Evolutionary conservation across 2,329 filamentous ascomycete genomes (phyloP).

Genomic region (Tolypocladium album): DNA sequence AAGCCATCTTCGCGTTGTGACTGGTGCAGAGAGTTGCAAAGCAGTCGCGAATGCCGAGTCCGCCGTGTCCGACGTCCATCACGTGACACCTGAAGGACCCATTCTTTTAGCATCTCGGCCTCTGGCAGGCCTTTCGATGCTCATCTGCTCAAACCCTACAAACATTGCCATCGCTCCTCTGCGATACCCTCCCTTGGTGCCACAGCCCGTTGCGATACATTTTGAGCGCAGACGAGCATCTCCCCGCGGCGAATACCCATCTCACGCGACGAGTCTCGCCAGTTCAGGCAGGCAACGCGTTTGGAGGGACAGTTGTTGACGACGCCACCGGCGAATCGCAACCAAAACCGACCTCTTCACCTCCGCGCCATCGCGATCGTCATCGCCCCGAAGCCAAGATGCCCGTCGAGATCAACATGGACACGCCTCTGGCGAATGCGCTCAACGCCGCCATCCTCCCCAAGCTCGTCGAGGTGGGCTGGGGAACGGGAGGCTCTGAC

Average conservation of each 20-base stretch:
- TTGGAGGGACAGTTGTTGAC: conserved; percentile 1
- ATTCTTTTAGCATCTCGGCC: not conserved
- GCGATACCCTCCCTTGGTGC: not conserved
- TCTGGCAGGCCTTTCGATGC: not conserved
- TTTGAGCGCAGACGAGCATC: not conserved
- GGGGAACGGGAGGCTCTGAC: conserved; percentile 68
- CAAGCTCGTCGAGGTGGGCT: conserved; percentile 87
- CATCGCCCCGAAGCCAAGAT: conserved; percentile 36
- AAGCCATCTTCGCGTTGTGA: not conserved
- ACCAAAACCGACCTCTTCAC: not conserved
- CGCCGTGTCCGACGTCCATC: not conserved
- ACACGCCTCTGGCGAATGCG: conserved; percentile 75
- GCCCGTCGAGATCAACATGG: conserved; percentile 65
- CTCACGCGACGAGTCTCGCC: not conserved
- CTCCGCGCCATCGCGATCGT: not conserved
- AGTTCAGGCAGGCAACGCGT: not conserved
- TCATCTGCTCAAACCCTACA: not conserved
- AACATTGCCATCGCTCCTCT: not conserved
- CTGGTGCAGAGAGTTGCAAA: not conserved
- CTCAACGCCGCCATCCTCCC: conserved; percentile 76
- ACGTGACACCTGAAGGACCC: not conserved
- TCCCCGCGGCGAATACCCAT: not conserved
- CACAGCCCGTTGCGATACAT: not conserved
- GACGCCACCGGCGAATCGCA: conserved; percentile 4
- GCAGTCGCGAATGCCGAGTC: not conserved